Base-by-base conservation (phyloP, 2,329 filamentous ascomycete genomes). In the Neurospora sp. region DNA sequence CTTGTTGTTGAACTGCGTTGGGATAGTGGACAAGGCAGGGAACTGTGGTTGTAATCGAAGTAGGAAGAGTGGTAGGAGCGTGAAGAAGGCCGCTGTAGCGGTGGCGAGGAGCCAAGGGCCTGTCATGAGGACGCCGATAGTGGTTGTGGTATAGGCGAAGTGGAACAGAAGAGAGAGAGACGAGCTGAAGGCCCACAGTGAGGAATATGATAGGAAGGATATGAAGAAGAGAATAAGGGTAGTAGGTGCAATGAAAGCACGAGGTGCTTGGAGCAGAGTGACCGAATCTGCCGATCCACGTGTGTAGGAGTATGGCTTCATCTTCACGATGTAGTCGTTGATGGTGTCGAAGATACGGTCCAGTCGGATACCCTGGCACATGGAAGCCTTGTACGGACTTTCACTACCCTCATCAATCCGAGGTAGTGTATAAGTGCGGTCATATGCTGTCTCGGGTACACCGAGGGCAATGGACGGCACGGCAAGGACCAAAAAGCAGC, bases 381-480 rank as follows among this genome's bases (percentile, higher is more conserved):
- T 71, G 15, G 74, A 75, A 66, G 76, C 71, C 69, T 74, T 72
- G 69, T 75, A 75, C n/a, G 71, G 67, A 68, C 69, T 70, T 65
- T 33, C 67, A 46, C 43, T 41, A 72, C 71, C 76, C 0, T 74
- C 67, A 33, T 68, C 74, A 4, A 78, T 77, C 1, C 70, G 69
- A 2, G 77, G 76, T 40, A 69, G 71, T n/a, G 73, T 70, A 40
- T 76, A 78, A 12, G 80, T 76, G 8, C 85, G 82, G 70, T 84
- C 80, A 74, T 84, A 88, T 2, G 80, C 77, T 0, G 86, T 87
- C 77, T 89, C 87, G 1, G 86, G 85, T 0, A 80, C 81, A 4
- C 80, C 82, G 2, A 88, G 75, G 23, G 82, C 77, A 2, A 88
- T 73, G 4, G 86, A 77, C 0, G 85, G 77, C 3, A 87, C 77